These are phyloP conservation scores for Medicago lupulina DNA, from an alignment of 306 rosid species.

Conservation along the genomic window DNA sequence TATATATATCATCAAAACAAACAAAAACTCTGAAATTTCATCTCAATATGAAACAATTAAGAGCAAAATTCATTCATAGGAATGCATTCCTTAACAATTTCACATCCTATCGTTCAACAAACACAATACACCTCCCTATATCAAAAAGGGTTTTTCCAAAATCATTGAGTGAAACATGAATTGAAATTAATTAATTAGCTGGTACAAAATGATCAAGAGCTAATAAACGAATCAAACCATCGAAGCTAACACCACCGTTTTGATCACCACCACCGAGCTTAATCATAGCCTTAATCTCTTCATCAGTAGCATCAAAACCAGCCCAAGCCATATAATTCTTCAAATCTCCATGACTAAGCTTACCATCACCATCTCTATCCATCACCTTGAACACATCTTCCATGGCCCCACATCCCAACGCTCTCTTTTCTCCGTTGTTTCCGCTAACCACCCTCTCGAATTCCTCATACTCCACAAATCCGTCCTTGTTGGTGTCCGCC, in stretches of 20 bases:
- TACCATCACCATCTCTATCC: slow-evolving; percentile 94
- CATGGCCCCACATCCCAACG: slow-evolving; percentile 57
- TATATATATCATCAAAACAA: no score
- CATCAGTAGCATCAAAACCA: slow-evolving; percentile 62
- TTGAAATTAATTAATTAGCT: neutral
- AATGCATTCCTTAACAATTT: neutral
- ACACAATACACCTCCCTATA: neutral
- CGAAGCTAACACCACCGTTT: slow-evolving; percentile 65
- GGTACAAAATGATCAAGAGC: slow-evolving; percentile 51
- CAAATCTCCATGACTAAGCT: slow-evolving; percentile 70
- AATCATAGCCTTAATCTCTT: slow-evolving; percentile 78
- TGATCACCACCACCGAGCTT: slow-evolving; percentile 64
- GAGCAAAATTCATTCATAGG: neutral
- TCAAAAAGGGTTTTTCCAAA: neutral
- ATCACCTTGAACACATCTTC: slow-evolving; percentile 83
- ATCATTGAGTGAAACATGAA: neutral
- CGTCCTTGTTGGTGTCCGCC: slow-evolving; percentile 81
- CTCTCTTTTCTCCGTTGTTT: slow-evolving; percentile 13
- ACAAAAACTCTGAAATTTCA: no score
- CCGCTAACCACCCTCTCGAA: slow-evolving; percentile 73
- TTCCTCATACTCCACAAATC: slow-evolving; percentile 88
- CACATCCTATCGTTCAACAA: neutral
- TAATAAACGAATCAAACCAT: slow-evolving; percentile 72
- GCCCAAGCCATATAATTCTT: slow-evolving; percentile 74
- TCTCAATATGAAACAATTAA: neutral